Evolutionary conservation across 768 basidiomycete species (phyloP).

Genomic region (Russula emetica): DNA sequence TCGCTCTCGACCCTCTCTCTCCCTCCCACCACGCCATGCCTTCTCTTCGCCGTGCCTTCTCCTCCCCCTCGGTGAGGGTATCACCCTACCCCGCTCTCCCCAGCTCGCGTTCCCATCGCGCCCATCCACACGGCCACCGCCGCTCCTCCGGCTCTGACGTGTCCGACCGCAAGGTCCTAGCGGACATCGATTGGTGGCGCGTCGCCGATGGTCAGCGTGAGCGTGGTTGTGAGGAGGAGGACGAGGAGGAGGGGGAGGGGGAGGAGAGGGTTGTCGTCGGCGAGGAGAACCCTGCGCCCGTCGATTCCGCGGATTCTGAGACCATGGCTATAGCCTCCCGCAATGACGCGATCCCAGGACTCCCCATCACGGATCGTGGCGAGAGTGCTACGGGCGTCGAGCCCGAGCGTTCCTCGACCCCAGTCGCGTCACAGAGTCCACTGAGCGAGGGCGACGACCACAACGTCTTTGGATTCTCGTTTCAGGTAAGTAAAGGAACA

Average conservation of each 20-base stretch:
- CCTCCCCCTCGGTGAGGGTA: conserved; percentile 63
- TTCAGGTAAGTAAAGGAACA: conserved; percentile 18
- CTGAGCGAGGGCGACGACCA: conserved; percentile 19
- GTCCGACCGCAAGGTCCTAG: conserved; percentile 62
- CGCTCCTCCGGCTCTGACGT: conserved; percentile 69
- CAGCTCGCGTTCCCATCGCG: conserved; percentile 34
- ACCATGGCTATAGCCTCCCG: background rate
- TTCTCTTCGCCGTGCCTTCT: conserved; percentile 74
- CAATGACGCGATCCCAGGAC: background rate
- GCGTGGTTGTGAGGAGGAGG: conserved; percentile 41
- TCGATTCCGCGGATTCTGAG: conserved; percentile 1
- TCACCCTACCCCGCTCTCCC: conserved; percentile 55
- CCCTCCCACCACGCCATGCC: conserved; percentile 49
- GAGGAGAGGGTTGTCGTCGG: conserved; percentile 28
- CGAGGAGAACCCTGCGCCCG: conserved; percentile 9
- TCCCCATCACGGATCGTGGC: conserved; percentile 31
- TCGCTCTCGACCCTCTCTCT: conserved; percentile 35
- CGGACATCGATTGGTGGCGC: conserved; percentile 87
- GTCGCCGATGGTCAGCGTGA: conserved; percentile 69
- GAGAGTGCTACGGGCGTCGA: conserved; percentile 33
- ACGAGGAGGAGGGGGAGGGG: conserved; percentile 28
- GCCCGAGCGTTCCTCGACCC: conserved; percentile 42
- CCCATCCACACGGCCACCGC: conserved; percentile 39
- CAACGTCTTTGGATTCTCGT: conserved; percentile 36
- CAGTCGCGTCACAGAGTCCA: conserved; percentile 32